Conservation (phyloP, 768 basidiomycete genomes). For the Tricholoma saponaceum region DNA sequence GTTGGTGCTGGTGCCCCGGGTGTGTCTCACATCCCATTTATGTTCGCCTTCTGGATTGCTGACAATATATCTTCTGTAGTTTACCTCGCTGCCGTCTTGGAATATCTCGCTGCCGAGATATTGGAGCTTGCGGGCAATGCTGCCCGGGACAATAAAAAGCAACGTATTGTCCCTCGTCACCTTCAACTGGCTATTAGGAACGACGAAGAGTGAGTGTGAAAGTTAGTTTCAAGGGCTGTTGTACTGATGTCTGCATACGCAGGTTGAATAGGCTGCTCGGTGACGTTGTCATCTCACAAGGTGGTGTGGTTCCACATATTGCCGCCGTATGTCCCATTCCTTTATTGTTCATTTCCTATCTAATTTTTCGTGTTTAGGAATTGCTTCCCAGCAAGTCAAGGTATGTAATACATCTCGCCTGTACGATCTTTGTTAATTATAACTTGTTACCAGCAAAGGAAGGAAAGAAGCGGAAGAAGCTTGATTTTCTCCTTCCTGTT, state of each 20-base stretch:
- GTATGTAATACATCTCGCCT: conserved; percentile 12
- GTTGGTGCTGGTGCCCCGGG: conserved; percentile 87
- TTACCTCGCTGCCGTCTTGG: conserved; percentile 89
- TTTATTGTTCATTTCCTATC: background rate
- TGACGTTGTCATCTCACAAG: conserved; percentile 90
- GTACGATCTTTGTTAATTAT: background rate
- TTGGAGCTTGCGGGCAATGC: conserved; percentile 91
- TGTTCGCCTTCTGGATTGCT: background rate
- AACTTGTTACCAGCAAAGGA: conserved; percentile 24
- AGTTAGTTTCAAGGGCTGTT: background rate
- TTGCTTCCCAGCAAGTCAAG: conserved; percentile 38
- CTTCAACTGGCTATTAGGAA: conserved; percentile 93
- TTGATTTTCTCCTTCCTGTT: conserved; percentile 1
- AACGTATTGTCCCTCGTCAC: conserved; percentile 94
- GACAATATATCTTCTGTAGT: conserved; percentile 48
- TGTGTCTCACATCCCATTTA: conserved; percentile 23
- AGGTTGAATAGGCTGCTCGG: conserved; percentile 71
- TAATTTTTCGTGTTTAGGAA: conserved; percentile 25
- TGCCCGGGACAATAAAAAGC: conserved; percentile 89
- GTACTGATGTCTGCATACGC: conserved; percentile 4
- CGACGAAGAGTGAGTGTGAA: conserved; percentile 70
- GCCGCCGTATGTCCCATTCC: conserved; percentile 31
- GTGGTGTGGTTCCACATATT: conserved; percentile 89
- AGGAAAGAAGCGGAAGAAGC: conserved; percentile 38
- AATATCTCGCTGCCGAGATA: conserved; percentile 91